Evolutionary conservation across 805 yeast genomes (phyloP), one percentile per base, ranked within the genome.

Genomic region (Naumovozyma baii): DNA sequence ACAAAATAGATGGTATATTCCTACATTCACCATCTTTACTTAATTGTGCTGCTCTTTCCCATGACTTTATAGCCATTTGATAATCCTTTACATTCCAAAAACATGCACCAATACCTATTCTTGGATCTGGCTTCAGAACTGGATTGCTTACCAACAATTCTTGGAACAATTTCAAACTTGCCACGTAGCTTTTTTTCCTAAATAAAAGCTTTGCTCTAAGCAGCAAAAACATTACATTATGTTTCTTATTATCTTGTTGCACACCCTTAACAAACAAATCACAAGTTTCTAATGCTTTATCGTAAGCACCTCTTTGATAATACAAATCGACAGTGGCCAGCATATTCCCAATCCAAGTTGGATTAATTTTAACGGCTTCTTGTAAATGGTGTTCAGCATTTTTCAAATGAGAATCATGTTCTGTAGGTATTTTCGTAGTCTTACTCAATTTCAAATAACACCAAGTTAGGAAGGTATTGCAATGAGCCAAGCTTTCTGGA

Each of bases 41-140:
- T n/a, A 90, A 61, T 55, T 80, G 82, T 25, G 78, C 62, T 1
- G 85, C 72, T 53, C 96, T 73, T 45, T 74, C 73, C 96, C 97
- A 92, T 0, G 97, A 81, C 37, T 67, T 65, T 5, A 72, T 54
- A 0, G 98, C 97, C 66, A 85, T 73, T 38, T 72, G 73, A 46
- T 75, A 73, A 58, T 85, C 94, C 38, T 81, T 81, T 45, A 92
- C 66, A 44, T 75, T 75, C 96, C 96, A 92, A 57, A 80, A 90
- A 61, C 96, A 88, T 47, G 92, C 66, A 28, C 98, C 99, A 44
- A 90, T 76, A 20, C 97, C 99, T 44, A 92, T 73, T 61, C 99
- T 72, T 15, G 96, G 94, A 63, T 90, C 96, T 3, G 97, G 96
- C 49, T 74, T 73, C 49, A 82, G 64, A 29, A 81, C 57, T 2